Conservation (phyloP, 75 land plant genomes). For the Selaginella moellendorffii region DNA sequence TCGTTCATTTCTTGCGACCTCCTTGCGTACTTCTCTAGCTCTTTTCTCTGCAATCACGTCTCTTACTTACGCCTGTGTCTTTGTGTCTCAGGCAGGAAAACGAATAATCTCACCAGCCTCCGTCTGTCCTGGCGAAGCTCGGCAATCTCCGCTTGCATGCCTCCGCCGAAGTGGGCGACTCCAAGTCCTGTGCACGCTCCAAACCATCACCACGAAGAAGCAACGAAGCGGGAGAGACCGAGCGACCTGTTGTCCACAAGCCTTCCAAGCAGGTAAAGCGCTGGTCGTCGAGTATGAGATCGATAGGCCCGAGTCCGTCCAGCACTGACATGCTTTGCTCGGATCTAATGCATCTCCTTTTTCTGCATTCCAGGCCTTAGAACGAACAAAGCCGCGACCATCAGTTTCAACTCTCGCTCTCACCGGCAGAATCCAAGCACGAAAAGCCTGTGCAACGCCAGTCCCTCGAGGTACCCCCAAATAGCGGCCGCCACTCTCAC, state of each 20-base stretch:
- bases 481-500: too few species aligned
- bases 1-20: conserved; percentile 30
- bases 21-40: conserved; percentile 16
- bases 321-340: neutral
- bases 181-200: neutral
- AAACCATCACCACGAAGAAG: neutral
- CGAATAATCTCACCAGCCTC: conserved; percentile 13
- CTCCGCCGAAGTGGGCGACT: neutral
- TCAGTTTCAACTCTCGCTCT: neutral
- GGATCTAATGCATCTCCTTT: neutral
- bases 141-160: conserved; percentile 17
- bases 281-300: conserved; percentile 8
- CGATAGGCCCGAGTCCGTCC: conserved; percentile 3
- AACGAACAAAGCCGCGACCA: too few species aligned
- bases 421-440: neutral
- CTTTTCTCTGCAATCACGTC: conserved; percentile 16
- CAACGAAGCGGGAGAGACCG: neutral
- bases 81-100: neutral
- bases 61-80: neutral
- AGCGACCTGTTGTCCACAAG: conserved; percentile 9
- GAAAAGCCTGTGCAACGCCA: neutral
- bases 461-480: neutral
- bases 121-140: conserved; percentile 24
- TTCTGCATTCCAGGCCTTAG: too few species aligned
- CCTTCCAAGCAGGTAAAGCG: conserved; percentile 1